Base-by-base conservation (phyloP, 768 basidiomycete species). In the Sarcomyxa edulis region DNA sequence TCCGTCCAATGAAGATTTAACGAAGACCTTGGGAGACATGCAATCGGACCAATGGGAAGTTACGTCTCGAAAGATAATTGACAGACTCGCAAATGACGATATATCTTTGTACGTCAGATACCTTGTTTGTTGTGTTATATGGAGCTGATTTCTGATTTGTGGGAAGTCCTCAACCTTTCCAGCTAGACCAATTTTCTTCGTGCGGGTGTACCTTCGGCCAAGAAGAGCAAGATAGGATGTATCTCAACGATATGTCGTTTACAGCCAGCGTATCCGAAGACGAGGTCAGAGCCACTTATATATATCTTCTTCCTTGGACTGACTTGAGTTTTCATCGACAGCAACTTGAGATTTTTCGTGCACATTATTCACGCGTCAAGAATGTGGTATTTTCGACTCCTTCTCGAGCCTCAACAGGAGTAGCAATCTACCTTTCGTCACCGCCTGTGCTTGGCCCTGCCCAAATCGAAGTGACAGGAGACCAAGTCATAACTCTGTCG, bases 131-230 rank as follows among this genome's bases (percentile, higher is more conserved):
- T 30, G 11, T 6, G 30, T 32, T 11, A 26, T 38, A 12, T 29
- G 42, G 35, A 19, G 37, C 21, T 40, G 22, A 24, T 44, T 20
- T 7, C 12, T n/a, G 11, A 11, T n/a, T 2, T 26, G 27, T 22
- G 12, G 27, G 6, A 34, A 84, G 81, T 45, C 80, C 81, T 8
- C 81, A 84, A 41, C 73, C 78, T 8, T 81, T 83, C 45, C 53
- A 61, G 25, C 56, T 69, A 11, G 52, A 55, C 8, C 54, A 65
- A 30, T 62, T 80, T 42, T 43, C 48, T 7, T 52, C 70, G 7
- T 61, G 64, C 39, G 64, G 37, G 24, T 33, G 29, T 10, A 41
- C 21, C n/a, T 44, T 44, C 29, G 42, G 39, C 3, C 32, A 50
- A 25, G n/a, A n/a, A n/a, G n/a, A n/a, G n/a, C n/a, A n/a, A n/a